These are phyloP conservation scores for Verticillium dahliae DNA, from an alignment of 2,329 filamentous ascomycete species.

Conservation along the genomic window DNA sequence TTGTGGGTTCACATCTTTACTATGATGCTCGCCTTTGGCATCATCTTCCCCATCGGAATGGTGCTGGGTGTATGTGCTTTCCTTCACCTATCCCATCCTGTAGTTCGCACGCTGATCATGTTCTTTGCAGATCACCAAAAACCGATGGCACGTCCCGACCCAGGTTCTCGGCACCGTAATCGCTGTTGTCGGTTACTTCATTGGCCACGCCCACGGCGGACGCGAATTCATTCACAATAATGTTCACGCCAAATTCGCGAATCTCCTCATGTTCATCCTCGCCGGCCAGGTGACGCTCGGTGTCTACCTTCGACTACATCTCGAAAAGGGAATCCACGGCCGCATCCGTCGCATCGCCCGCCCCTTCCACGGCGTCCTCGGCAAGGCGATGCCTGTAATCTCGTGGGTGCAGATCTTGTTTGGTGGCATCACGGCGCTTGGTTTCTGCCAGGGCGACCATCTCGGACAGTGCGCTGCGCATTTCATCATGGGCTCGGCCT, in stretches of 20 bases:
- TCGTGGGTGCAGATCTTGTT: constrained; percentile 95
- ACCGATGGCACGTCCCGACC: constrained; percentile 87
- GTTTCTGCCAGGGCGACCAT: constrained; percentile 90
- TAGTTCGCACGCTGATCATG: not conserved
- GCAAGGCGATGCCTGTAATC: constrained; percentile 79
- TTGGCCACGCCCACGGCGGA: constrained; percentile 86
- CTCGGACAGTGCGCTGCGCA: constrained; percentile 89
- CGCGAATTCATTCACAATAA: constrained; percentile 73
- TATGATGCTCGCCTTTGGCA: constrained; percentile 80
- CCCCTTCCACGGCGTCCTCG: constrained; percentile 69
- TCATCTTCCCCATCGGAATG: constrained; percentile 93
- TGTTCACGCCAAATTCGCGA: constrained; percentile 75
- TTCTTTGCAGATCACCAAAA: constrained; percentile 66
- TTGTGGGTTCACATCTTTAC: constrained; percentile 93
- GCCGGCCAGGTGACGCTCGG: constrained; percentile 72
- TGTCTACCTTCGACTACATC: constrained; percentile 81
- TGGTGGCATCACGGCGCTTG: constrained; percentile 84
- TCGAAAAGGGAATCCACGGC: constrained; percentile 77
- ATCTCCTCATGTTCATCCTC: constrained; percentile 73
- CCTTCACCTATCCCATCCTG: not conserved
- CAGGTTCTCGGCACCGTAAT: constrained; percentile 71
- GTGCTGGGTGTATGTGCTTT: constrained; percentile 69
- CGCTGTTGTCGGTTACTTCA: constrained; percentile 78
- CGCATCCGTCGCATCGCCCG: constrained; percentile 69
- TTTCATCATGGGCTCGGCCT: constrained; percentile 98